These are phyloP conservation scores for Lentinula boryana DNA, from an alignment of 768 basidiomycete genomes.

Conservation along the genomic window DNA sequence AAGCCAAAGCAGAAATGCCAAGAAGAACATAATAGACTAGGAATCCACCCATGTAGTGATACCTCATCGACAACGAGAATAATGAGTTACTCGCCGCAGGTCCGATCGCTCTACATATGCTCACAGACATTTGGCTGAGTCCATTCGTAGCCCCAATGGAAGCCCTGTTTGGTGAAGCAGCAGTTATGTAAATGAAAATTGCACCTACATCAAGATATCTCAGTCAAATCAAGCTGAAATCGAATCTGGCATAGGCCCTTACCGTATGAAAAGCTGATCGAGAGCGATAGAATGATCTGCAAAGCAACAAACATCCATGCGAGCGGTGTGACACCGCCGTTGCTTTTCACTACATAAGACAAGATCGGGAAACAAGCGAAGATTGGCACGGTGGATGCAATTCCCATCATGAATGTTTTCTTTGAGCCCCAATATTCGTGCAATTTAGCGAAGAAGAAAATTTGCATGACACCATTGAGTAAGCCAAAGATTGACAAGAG, in stretches of 20 bases:
- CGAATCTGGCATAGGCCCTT: neutral
- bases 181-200: constrained; percentile 34
- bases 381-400: constrained; percentile 9
- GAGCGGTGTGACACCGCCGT: neutral
- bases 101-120: constrained; percentile 32
- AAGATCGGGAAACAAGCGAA: constrained; percentile 6
- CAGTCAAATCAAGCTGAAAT: constrained; percentile 21
- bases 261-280: constrained; percentile 34
- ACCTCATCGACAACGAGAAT: constrained; percentile 42
- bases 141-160: constrained; percentile 48
- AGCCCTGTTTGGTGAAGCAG: constrained; percentile 38
- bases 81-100: constrained; percentile 41
- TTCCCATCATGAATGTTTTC: constrained; percentile 11
- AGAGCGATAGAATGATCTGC: constrained; percentile 10
- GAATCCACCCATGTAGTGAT: constrained; percentile 31
- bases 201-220: constrained; percentile 24
- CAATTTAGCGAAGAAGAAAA: constrained; percentile 32
- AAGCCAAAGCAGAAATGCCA: neutral
- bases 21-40: constrained; percentile 30
- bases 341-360: neutral
- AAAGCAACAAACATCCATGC: constrained; percentile 6
- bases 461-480: constrained; percentile 46
- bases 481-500: constrained; percentile 50
- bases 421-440: constrained; percentile 9
- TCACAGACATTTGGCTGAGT: constrained; percentile 24